phyloP scores from a whole-genome alignment of 2,329 filamentous ascomycete genomes.

The Diaporthe vexans region DNA sequence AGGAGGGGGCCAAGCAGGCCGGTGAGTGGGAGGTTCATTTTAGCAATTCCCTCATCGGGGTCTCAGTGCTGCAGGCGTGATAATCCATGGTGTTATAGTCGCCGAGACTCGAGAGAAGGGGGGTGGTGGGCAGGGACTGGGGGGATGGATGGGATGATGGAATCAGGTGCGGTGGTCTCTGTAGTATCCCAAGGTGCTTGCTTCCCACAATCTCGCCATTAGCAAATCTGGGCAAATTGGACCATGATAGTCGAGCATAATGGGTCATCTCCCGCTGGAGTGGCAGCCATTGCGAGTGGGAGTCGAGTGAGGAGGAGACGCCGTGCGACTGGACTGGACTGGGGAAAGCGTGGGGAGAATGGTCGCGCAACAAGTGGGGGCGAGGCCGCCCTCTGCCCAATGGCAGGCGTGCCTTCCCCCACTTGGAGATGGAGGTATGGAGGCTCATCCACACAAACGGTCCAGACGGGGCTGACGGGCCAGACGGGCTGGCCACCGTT shows the following conservation, averaged over 20 bases:
- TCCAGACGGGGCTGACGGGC: background rate
- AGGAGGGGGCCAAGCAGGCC: slow-evolving; percentile 19
- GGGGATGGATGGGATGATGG: background rate
- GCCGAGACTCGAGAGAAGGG: background rate
- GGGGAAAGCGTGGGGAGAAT: slow-evolving; percentile 35
- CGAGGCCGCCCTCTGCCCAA: slow-evolving; percentile 6
- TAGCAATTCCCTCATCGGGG: slow-evolving; percentile 27
- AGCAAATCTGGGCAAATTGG: slow-evolving; percentile 30
- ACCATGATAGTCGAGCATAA: slow-evolving; percentile 28
- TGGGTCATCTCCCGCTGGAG: slow-evolving; percentile 27
- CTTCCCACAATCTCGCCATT: slow-evolving; percentile 19
- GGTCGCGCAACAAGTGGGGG: slow-evolving; percentile 18
- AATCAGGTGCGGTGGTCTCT: slow-evolving; percentile 13
- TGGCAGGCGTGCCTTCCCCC: slow-evolving; percentile 6
- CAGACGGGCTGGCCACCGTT: slow-evolving; percentile 22
- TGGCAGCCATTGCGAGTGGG: slow-evolving; percentile 17
- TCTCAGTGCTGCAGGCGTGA: slow-evolving; percentile 24
- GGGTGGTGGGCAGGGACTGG: background rate
- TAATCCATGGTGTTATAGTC: slow-evolving; percentile 32
- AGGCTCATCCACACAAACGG: slow-evolving; percentile 30
- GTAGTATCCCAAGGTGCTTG: background rate
- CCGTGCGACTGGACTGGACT: slow-evolving; percentile 28
- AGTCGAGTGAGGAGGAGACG: slow-evolving; percentile 23
- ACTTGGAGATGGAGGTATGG: slow-evolving; percentile 18
- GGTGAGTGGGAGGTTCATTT: slow-evolving; percentile 27